A percentile compares a stretch with the other conserved stretches of the same genome.
Evolutionary conservation across 1,139 yeast species (phyloP).

Genomic region (Candida neerlandica): DNA sequence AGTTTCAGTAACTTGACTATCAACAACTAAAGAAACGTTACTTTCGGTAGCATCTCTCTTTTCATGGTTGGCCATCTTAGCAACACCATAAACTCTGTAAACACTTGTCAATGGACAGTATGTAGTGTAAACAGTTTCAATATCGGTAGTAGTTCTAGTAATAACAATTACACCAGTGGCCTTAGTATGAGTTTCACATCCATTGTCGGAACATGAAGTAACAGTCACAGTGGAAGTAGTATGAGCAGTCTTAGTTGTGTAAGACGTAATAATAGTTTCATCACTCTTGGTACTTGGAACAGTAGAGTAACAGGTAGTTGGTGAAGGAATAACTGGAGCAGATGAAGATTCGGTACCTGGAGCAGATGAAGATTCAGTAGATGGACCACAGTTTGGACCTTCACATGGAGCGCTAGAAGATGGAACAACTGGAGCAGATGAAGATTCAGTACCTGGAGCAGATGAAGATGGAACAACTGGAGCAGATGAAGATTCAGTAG

Average conservation of each 20-base stretch:
- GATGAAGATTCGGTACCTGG: not conserved
- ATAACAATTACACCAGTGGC: conserved; percentile 27
- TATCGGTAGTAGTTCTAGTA: conserved; percentile 14
- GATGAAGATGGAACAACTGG: not conserved
- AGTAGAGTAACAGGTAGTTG: conserved; percentile 6
- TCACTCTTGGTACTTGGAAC: conserved; percentile 7
- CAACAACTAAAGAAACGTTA: not conserved
- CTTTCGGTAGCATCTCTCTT: conserved; percentile 2
- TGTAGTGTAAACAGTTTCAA: conserved; percentile 28
- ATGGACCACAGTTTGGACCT: no score
- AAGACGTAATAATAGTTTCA: conserved; percentile 6
- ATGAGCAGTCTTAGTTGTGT: conserved; percentile 10
- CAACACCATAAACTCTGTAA: conserved; percentile 1
- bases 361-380: not conserved
- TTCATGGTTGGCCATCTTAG: not conserved
- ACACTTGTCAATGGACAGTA: conserved; percentile 17
- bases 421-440: not conserved
- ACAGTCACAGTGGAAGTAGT: conserved; percentile 21
- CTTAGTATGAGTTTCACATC: conserved; percentile 22
- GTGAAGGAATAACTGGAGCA: not conserved
- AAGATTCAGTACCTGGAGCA: not conserved
- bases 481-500: not conserved
- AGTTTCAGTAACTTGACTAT: not conserved
- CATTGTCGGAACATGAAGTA: conserved; percentile 20
- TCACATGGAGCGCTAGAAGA: not conserved